phyloP scores from a whole-genome alignment of 306 rosid genomes.

The Cicer judaicum region DNA sequence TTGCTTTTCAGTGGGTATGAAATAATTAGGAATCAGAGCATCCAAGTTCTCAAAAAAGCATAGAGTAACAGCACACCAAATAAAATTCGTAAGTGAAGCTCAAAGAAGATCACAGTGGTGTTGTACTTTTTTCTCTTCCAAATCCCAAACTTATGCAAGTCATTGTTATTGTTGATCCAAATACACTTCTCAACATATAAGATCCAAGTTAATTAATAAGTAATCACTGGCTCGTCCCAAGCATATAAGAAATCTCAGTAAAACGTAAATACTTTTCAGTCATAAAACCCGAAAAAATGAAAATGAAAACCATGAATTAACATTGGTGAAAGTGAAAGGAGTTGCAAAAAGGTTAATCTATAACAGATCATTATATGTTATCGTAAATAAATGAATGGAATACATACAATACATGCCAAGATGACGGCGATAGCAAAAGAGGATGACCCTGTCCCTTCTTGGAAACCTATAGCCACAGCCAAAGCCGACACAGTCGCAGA shows the following conservation, averaged over 20 bases:
- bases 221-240: no score
- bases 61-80: constrained; percentile 10
- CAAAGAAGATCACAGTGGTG: not conserved
- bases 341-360: constrained; percentile 14
- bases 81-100: not conserved
- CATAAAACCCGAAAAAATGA: not conserved
- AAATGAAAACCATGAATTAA: constrained; percentile 1
- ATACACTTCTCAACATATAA: not conserved
- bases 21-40: not conserved
- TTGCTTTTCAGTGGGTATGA: not conserved
- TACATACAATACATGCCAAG: constrained; percentile 80
- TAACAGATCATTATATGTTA: not conserved
- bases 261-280: no score
- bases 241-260: not conserved
- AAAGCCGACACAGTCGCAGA: constrained; percentile 86
- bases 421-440: constrained; percentile 78
- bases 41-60: constrained; percentile 20
- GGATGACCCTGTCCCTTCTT: constrained; percentile 76
- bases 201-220: no score
- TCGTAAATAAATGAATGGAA: constrained; percentile 9
- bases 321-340: constrained; percentile 21
- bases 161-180: constrained; percentile 29
- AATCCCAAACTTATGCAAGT: not conserved
- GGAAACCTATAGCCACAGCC: constrained; percentile 69
- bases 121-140: not conserved